Evolutionary conservation across 1,139 yeast species (phyloP).

Genomic region (Diutina ranongensis): DNA sequence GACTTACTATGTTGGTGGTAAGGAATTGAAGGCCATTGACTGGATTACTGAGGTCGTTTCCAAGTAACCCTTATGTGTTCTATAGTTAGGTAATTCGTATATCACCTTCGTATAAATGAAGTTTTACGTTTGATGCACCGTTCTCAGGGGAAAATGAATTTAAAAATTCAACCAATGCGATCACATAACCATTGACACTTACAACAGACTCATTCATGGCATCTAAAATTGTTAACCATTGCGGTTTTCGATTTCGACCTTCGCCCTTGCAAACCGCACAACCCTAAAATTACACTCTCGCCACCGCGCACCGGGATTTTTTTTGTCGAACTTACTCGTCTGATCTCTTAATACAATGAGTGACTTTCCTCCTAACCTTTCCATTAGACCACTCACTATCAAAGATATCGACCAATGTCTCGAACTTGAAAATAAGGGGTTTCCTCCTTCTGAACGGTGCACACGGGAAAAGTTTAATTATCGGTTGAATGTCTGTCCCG

Average conservation of each 20-base stretch:
- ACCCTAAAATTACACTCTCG: background rate
- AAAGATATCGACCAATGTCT: conserved; percentile 56
- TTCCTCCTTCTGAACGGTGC: conserved; percentile 58
- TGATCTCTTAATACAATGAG: conserved; percentile 1
- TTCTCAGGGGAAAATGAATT: background rate
- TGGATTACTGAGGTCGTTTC: conserved; percentile 17
- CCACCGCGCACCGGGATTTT: conserved; percentile 1
- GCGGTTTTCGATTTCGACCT: too few relatives aligned
- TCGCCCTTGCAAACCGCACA: too few relatives aligned
- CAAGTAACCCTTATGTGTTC: conserved; percentile 16
- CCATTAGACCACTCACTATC: conserved; percentile 70
- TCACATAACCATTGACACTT: too few relatives aligned
- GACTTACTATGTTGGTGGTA: conserved; percentile 18
- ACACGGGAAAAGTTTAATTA: conserved; percentile 51
- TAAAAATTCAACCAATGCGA: too few relatives aligned
- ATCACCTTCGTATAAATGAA: background rate
- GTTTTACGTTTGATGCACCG: background rate
- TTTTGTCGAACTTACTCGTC: background rate
- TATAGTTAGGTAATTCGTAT: background rate
- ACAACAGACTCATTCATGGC: too few relatives aligned
- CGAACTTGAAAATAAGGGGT: conserved; percentile 57
- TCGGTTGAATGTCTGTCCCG: conserved; percentile 76
- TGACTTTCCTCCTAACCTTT: conserved; percentile 46
- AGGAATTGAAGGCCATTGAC: conserved; percentile 15
- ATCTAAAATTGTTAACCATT: too few relatives aligned